Conservation (phyloP, 1,139 yeast genomes). For the Lodderomyces orthopsilosis region DNA sequence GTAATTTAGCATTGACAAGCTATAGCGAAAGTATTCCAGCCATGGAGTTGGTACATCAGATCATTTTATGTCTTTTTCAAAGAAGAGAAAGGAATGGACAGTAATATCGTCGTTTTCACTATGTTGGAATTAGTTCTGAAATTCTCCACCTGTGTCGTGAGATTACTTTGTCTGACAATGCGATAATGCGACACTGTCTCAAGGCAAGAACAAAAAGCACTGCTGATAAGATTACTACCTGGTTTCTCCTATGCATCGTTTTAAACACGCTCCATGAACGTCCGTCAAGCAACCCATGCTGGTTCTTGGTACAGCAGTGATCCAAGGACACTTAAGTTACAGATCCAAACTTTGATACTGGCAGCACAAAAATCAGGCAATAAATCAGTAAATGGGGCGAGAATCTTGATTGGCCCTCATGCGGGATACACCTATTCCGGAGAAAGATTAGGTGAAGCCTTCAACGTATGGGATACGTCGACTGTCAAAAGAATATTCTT, state of each 20-base stretch:
- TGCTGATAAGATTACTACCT: neutral
- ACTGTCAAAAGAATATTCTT: conserved; percentile 65
- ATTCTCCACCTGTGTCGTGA: neutral
- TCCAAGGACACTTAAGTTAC: conserved; percentile 39
- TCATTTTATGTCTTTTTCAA: too few species aligned
- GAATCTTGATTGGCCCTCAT: conserved; percentile 67
- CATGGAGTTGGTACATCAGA: too few species aligned
- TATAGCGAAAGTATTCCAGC: too few species aligned
- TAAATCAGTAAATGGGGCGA: conserved; percentile 48
- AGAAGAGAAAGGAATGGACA: too few species aligned
- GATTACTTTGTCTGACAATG: neutral
- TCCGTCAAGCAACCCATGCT: conserved; percentile 75
- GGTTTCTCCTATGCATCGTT: neutral
- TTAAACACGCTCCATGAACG: conserved; percentile 6
- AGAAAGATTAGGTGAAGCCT: conserved; percentile 71
- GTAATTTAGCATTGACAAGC: too few species aligned
- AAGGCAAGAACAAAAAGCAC: neutral
- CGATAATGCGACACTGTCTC: neutral
- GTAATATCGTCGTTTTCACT: too few species aligned
- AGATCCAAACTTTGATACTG: conserved; percentile 46
- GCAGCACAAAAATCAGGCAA: conserved; percentile 13
- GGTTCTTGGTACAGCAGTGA: conserved; percentile 81
- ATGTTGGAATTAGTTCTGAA: too few species aligned
- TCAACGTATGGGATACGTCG: conserved; percentile 63
- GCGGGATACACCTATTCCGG: conserved; percentile 93